Conservation (phyloP, 495 filamentous ascomycete species). For the Penicillium riverlandense region DNA sequence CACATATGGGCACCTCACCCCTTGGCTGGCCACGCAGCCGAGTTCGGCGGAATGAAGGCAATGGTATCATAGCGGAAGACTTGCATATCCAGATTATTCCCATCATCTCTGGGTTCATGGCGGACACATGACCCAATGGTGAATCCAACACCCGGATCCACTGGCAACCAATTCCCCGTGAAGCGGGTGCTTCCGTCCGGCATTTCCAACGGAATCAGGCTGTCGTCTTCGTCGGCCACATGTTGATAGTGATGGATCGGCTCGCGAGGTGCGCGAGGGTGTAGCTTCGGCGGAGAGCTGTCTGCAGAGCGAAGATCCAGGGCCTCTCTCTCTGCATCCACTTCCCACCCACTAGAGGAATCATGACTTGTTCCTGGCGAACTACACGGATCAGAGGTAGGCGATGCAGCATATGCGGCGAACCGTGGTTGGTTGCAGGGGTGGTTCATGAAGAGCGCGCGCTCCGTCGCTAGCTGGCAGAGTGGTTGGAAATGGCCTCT, state of each 20-base stretch:
- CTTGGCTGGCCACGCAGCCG: too few relatives aligned
- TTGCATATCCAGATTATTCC: neutral
- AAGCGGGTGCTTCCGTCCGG: conserved; percentile 29
- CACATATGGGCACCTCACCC: too few relatives aligned
- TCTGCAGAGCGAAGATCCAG: neutral
- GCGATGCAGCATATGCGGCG: conserved; percentile 6
- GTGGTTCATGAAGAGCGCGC: conserved; percentile 31
- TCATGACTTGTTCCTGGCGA: conserved; percentile 19
- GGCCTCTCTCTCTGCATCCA: conserved; percentile 11
- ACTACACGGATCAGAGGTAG: conserved; percentile 14
- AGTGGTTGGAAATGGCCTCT: conserved; percentile 10
- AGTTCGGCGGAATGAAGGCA: too few relatives aligned
- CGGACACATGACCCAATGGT: conserved; percentile 14
- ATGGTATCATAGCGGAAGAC: too few relatives aligned
- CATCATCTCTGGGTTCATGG: neutral
- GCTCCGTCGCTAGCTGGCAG: conserved; percentile 23
- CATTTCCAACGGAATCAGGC: conserved; percentile 28
- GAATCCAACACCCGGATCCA: conserved; percentile 28
- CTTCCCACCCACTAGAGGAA: conserved; percentile 14
- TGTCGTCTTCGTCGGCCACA: conserved; percentile 6
- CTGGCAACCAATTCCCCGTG: conserved; percentile 32
- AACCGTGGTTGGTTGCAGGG: conserved; percentile 2
- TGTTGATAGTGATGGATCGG: too few relatives aligned
- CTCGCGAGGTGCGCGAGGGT: too few relatives aligned
- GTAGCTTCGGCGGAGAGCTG: neutral